Evolutionary conservation across 2,329 filamentous ascomycete genomes (phyloP).

Genomic region (Penicillium digitatum): DNA sequence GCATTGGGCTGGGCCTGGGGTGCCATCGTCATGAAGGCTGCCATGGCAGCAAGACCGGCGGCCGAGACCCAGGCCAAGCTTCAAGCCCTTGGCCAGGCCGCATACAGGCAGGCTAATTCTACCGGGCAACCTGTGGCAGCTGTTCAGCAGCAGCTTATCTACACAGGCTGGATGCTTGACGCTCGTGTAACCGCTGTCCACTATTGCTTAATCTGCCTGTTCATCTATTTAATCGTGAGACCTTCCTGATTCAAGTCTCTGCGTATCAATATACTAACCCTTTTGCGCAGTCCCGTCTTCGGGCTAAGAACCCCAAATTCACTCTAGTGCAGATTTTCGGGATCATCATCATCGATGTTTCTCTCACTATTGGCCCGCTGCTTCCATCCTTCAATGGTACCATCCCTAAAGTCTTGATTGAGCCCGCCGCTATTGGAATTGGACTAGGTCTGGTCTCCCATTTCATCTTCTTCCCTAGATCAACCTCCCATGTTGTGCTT

Average conservation of each 20-base stretch:
- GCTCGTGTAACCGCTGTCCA: constrained; percentile 42
- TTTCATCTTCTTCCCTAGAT: constrained; percentile 49
- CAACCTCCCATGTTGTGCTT: constrained; percentile 47
- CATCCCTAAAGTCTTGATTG: constrained; percentile 41
- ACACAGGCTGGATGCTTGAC: constrained; percentile 49
- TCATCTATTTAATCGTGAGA: constrained; percentile 44
- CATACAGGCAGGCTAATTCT: constrained; percentile 32
- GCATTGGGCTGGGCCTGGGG: constrained; percentile 51
- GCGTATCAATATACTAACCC: background rate
- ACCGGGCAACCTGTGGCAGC: constrained; percentile 27
- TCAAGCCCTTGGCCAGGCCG: constrained; percentile 33
- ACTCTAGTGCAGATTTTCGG: constrained; percentile 46
- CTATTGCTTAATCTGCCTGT: constrained; percentile 40
- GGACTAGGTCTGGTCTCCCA: constrained; percentile 46
- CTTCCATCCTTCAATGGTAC: constrained; percentile 42
- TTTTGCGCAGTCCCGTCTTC: constrained; percentile 38
- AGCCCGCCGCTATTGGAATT: constrained; percentile 47
- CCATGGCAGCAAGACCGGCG: constrained; percentile 42
- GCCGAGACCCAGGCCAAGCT: constrained; percentile 37
- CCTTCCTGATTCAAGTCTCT: background rate
- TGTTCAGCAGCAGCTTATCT: constrained; percentile 39
- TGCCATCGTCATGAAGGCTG: constrained; percentile 49
- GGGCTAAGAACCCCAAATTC: constrained; percentile 47
- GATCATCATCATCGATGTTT: constrained; percentile 48
- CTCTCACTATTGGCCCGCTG: constrained; percentile 44